phyloP scores from a whole-genome alignment of 2,329 filamentous ascomycete species.

The Metarhizium album region DNA sequence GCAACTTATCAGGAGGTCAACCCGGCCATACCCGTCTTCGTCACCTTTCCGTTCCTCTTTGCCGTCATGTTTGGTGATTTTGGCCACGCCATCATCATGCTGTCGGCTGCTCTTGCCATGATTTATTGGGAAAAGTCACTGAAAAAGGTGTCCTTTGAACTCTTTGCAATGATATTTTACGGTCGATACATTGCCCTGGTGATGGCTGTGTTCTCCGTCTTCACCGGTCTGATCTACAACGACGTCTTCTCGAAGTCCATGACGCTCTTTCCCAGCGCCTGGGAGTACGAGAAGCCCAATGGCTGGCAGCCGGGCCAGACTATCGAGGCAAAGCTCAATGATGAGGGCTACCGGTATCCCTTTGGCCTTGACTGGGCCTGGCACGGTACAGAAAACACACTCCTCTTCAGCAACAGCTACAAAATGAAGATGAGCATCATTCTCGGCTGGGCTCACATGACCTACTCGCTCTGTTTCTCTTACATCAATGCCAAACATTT shows the following conservation, averaged over 20 bases:
- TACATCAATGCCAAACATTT: constrained; percentile 93
- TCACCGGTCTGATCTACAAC: constrained; percentile 95
- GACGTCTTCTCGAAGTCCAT: constrained; percentile 93
- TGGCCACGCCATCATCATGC: constrained; percentile 86
- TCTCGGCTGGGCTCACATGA: constrained; percentile 97
- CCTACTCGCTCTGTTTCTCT: constrained; percentile 87
- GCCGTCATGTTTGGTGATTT: constrained; percentile 99
- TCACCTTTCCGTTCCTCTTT: constrained; percentile 99
- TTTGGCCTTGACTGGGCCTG: constrained; percentile 94
- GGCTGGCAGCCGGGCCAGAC: constrained; percentile 54
- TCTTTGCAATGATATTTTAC: constrained; percentile 98
- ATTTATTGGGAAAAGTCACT: constrained; percentile 93
- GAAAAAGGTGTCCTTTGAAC: constrained; percentile 84
- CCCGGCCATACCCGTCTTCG: constrained; percentile 85
- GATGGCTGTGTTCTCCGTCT: constrained; percentile 96
- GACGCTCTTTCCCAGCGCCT: constrained; percentile 79
- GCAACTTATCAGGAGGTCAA: constrained; percentile 97
- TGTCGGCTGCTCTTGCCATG: constrained; percentile 74
- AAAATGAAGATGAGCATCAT: constrained; percentile 99
- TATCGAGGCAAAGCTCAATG: constrained; percentile 56
- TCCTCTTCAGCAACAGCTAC: constrained; percentile 95
- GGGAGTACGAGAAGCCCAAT: constrained; percentile 64
- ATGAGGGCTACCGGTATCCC: constrained; percentile 72
- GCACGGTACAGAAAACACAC: constrained; percentile 91
- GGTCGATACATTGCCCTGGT: constrained; percentile 96